These are phyloP conservation scores for Fusarium praegraminearum DNA, from an alignment of 2,329 filamentous ascomycete species.

Conservation along the genomic window DNA sequence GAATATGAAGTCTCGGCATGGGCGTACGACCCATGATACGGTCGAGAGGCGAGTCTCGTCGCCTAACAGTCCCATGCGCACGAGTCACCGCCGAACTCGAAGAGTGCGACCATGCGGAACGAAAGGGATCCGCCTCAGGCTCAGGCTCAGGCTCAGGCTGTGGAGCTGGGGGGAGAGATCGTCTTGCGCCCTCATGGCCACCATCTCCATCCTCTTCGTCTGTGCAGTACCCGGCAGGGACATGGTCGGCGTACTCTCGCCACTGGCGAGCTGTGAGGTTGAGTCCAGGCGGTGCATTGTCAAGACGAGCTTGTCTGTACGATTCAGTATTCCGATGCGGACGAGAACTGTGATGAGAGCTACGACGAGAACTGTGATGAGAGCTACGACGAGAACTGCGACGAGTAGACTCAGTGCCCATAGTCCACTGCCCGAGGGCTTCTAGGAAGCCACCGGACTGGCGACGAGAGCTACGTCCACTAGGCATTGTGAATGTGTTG, in stretches of 20 bases:
- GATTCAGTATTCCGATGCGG: neutral
- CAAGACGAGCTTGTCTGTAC: slow-evolving; percentile 5
- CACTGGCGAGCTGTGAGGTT: slow-evolving; percentile 16
- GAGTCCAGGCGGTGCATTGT: slow-evolving; percentile 9
- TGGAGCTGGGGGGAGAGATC: neutral
- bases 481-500: slow-evolving; percentile 9
- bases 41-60: neutral
- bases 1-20: neutral
- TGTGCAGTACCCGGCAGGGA: neutral
- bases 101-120: slow-evolving; percentile 26
- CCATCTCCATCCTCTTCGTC: neutral
- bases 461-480: neutral
- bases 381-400: neutral
- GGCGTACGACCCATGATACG: neutral
- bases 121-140: neutral
- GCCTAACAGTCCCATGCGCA: neutral
- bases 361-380: neutral
- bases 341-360: neutral
- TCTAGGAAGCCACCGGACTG: slow-evolving; percentile 19
- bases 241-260: slow-evolving; percentile 10
- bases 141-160: neutral
- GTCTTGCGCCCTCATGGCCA: neutral
- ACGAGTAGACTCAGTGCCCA: neutral
- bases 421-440: slow-evolving; percentile 18
- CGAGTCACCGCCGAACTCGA: slow-evolving; percentile 5